These are phyloP conservation scores for Podospora australis DNA, from an alignment of 495 filamentous ascomycete species.

Conservation along the genomic window DNA sequence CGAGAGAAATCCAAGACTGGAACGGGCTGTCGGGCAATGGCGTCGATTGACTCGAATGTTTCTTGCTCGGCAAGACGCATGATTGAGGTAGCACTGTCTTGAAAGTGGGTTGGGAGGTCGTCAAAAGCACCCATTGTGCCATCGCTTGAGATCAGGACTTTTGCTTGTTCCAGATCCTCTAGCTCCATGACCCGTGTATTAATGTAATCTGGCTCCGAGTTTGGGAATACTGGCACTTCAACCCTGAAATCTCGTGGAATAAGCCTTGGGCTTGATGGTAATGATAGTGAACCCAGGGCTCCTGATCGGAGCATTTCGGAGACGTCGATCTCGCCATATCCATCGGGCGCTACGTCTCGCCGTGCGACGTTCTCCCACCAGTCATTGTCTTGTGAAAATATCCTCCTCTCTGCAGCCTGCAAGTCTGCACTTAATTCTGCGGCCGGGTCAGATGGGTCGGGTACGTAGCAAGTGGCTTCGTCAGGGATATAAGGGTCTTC, in stretches of 20 bases:
- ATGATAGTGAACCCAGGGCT: conserved; percentile 4
- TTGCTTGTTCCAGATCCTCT: conserved; percentile 13
- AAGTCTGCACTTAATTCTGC: conserved; percentile 43
- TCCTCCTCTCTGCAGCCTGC: conserved; percentile 34
- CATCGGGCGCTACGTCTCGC: conserved; percentile 7
- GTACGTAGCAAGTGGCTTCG: conserved; percentile 41
- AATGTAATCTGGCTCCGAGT: neutral
- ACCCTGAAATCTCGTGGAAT: conserved; percentile 17
- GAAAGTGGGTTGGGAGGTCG: conserved; percentile 38
- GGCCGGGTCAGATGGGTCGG: conserved; percentile 44
- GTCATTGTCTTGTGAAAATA: conserved; percentile 14
- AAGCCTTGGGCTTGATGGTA: neutral
- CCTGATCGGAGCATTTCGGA: conserved; percentile 19
- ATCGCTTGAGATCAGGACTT: conserved; percentile 18
- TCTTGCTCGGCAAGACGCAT: conserved; percentile 52
- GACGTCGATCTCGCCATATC: conserved; percentile 19
- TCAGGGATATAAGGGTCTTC: conserved; percentile 41
- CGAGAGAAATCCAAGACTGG: conserved; percentile 57
- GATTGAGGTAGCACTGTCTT: conserved; percentile 36
- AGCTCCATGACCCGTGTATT: conserved; percentile 11
- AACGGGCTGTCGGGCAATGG: conserved; percentile 48
- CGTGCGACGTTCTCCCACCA: conserved; percentile 14
- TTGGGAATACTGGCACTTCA: conserved; percentile 20
- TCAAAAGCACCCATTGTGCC: conserved; percentile 26
- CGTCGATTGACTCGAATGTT: conserved; percentile 52